Conservation (phyloP, 2,329 filamentous ascomycete species). For the Ciborinia camelliae region DNA sequence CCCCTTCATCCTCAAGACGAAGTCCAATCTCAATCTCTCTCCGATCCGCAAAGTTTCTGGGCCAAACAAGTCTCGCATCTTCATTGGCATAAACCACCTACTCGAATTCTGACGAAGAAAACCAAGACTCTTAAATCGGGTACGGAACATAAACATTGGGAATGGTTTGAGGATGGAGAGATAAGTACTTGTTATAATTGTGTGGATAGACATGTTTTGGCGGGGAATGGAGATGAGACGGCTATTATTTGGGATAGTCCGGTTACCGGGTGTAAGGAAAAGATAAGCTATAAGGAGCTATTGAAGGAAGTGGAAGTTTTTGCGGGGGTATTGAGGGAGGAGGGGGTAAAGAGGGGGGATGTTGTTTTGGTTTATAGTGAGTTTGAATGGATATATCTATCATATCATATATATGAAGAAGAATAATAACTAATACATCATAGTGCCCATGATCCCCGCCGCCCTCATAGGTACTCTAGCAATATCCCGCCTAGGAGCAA, state of each 20-base stretch:
- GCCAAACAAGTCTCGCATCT: slow-evolving; percentile 68
- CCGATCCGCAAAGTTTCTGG: slow-evolving; percentile 74
- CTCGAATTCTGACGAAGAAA: slow-evolving; percentile 54
- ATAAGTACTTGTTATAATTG: slow-evolving; percentile 93
- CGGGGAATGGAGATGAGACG: slow-evolving; percentile 67
- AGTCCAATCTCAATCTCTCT: slow-evolving; percentile 51
- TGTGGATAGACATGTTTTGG: slow-evolving; percentile 80
- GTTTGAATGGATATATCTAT: slow-evolving; percentile 33
- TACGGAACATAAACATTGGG: slow-evolving; percentile 71
- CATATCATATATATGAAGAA: slow-evolving; percentile 14
- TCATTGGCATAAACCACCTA: slow-evolving; percentile 76
- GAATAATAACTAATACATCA: neutral
- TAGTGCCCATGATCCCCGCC: slow-evolving; percentile 93
- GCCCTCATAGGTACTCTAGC: slow-evolving; percentile 85
- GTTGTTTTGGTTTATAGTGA: slow-evolving; percentile 86
- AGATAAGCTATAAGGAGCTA: slow-evolving; percentile 70
- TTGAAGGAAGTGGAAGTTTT: slow-evolving; percentile 77
- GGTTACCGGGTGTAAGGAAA: slow-evolving; percentile 69
- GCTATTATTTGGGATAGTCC: slow-evolving; percentile 89
- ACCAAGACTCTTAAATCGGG: slow-evolving; percentile 63
- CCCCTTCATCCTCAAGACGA: slow-evolving; percentile 36
- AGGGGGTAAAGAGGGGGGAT: slow-evolving; percentile 79
- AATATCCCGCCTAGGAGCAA: slow-evolving; percentile 73
- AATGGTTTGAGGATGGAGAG: slow-evolving; percentile 86
- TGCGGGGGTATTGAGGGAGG: slow-evolving; percentile 76